Evolutionary conservation across 2,329 filamentous ascomycete species (phyloP), one percentile per base, ranked within the genome.

Genomic region (Hyphodiscus sp.): DNA sequence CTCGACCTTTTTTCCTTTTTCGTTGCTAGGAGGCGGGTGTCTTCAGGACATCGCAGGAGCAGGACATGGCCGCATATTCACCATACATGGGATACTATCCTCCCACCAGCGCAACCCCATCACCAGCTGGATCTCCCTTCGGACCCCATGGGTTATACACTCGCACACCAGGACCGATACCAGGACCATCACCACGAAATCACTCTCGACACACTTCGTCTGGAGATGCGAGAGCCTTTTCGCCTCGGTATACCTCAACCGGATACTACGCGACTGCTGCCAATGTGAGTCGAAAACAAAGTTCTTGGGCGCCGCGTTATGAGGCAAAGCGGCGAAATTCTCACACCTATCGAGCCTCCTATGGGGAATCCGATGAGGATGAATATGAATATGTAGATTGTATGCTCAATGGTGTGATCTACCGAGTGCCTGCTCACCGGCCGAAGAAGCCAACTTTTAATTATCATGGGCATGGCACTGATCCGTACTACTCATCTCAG

Each of bases 201-300:
- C 65, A 68, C 41, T 47, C 65, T 41, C 65, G 67, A 61, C 64
- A 69, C 44, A 60, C 63, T 46, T 65, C 63, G 20, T 60, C 64
- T 47, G 66, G 64, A 51, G 65, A 67, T 51, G 60, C 61, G 10
- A 53, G 58, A 44, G 56, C 63, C 18, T 69, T 68, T 54, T 68
- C 66, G 26, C 67, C 67, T 45, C 64, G 67, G 58, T 69, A 67
- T 59, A 67, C 63, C 55, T 68, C 65, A 47, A 66, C 58, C 55
- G 67, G 67, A 61, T 57, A 67, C 52, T 69, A 69, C 58, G 63
- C 67, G 54, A 69, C 67, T 61, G 64, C 65, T 64, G 65, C 67
- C 61, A 68, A 69, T 67, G 66, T 69, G 66, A 68, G 66, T 68
- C 63, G 65, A 65, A 67, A 67, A 54, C 52, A 66, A 64, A 63